Conservation (phyloP, 2,329 filamentous ascomycete genomes). For the Aspergillus intermedius region DNA sequence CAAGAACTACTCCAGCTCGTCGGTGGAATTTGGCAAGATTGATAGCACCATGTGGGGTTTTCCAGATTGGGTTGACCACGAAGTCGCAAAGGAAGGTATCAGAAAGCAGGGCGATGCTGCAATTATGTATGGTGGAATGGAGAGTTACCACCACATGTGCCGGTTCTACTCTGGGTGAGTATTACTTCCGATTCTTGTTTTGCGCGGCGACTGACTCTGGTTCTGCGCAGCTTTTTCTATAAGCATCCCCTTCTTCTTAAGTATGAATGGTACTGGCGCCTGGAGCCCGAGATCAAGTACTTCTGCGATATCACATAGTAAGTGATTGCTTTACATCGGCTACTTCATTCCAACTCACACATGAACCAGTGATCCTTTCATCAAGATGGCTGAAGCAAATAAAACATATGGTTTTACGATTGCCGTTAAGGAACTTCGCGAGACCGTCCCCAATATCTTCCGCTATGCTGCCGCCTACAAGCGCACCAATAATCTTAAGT, state of each 20-base stretch:
- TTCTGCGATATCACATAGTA: constrained; percentile 99
- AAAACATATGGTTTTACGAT: constrained; percentile 99
- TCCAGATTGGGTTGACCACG: constrained; percentile 90
- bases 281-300: constrained; percentile 99
- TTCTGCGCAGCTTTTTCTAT: constrained; percentile 70
- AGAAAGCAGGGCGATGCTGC: constrained; percentile 92
- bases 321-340: constrained; percentile 20
- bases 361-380: constrained; percentile 71
- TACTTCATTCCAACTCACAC: constrained; percentile 4
- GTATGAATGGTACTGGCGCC: constrained; percentile 99
- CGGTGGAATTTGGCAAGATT: constrained; percentile 92
- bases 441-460: constrained; percentile 98
- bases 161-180: constrained; percentile 94
- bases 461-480: constrained; percentile 98
- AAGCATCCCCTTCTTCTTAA: constrained; percentile 91
- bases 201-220: not conserved
- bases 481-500: constrained; percentile 80
- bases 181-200: not conserved
- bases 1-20: constrained; percentile 77
- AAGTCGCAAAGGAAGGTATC: constrained; percentile 92
- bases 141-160: constrained; percentile 99
- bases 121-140: constrained; percentile 98
- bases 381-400: constrained; percentile 87
- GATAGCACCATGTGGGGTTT: constrained; percentile 89
- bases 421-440: constrained; percentile 93